Evolutionary conservation across 2,329 filamentous ascomycete species (phyloP), one percentile per base, ranked within the genome.

Genomic region (Phyllosticta ampelicida): DNA sequence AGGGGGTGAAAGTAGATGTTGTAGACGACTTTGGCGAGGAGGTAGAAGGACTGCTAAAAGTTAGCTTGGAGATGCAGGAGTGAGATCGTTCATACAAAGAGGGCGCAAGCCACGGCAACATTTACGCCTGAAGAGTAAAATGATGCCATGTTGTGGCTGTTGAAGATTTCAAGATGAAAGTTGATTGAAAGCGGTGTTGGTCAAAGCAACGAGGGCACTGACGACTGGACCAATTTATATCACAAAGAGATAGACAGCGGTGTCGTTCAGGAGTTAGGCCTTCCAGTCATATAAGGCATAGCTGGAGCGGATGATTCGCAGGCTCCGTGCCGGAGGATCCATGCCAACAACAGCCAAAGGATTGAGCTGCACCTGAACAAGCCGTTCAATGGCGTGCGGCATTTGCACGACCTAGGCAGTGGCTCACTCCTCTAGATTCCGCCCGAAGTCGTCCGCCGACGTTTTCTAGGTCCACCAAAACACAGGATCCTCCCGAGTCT

Each of bases 1-100:
- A 61, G 44, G 3, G 60, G 60, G 51, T 58, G 53, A n/a, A 61
- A 51, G 44, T 56, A 59, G 9, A 61, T 3, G 11, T 59, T 59
- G 53, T 59, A 61, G 19, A 61, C 21, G 9, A 51, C 16, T 9
- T 10, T 13, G 13, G 16, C 48, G n/a, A 59, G 13, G 6, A 19
- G 19, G 13, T 54, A 54, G 5, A 52, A 26, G n/a, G 53, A 2
- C 55, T 58, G 23, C n/a, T 4, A 36, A 8, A 29, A 5, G 8
- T 29, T 18, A 44, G 36, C 13, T n/a, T 44, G 36, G 13, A 44
- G 11, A 1, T 8, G n/a, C 3, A n/a, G n/a, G 4, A 44, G 3
- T 5, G 16, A n/a, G 3, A n/a, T n/a, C n/a, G 3, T 6, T 44
- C 36, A 44, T 44, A 44, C 36, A 44, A 44, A n/a, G n/a, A 44